Conservation (phyloP, 305 asterid species). For the Lippia alba region DNA sequence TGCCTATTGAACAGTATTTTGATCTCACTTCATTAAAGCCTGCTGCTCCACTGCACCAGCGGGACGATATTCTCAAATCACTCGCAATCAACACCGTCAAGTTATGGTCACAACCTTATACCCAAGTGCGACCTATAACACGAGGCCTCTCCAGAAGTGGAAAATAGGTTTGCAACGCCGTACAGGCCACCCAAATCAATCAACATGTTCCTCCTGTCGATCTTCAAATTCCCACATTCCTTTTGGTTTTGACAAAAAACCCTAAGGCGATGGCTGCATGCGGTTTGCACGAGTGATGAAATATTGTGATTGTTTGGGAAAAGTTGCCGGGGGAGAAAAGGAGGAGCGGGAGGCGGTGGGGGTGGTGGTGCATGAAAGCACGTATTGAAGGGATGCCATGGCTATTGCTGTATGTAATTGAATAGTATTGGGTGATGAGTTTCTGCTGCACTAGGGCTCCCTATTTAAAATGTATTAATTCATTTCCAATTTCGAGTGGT, state of each 20-base stretch:
- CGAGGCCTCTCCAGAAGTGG: neutral
- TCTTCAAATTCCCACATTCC: neutral
- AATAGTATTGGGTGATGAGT: neutral
- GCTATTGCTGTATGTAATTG: neutral
- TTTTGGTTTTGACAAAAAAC: conserved; percentile 25
- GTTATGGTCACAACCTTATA: no score
- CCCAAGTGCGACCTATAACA: neutral
- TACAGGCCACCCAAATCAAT: neutral
- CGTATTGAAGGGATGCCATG: conserved; percentile 50
- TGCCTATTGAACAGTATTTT: no score
- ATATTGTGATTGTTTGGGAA: conserved; percentile 37
- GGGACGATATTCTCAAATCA: no score
- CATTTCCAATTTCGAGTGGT: no score
- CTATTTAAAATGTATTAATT: neutral
- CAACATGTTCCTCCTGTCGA: neutral
- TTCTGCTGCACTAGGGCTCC: neutral
- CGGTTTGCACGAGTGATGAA: conserved; percentile 38
- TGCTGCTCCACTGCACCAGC: no score
- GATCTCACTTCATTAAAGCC: no score
- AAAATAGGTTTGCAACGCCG: neutral
- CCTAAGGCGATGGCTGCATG: conserved; percentile 24
- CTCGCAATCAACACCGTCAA: no score
- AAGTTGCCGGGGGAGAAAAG: conserved; percentile 26
- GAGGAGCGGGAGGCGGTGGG: conserved; percentile 11
- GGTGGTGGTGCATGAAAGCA: neutral